Evolutionary conservation across 1,284 basidiomycete genomes (phyloP).

Genomic region (Apiotrichum veenhuisii): DNA sequence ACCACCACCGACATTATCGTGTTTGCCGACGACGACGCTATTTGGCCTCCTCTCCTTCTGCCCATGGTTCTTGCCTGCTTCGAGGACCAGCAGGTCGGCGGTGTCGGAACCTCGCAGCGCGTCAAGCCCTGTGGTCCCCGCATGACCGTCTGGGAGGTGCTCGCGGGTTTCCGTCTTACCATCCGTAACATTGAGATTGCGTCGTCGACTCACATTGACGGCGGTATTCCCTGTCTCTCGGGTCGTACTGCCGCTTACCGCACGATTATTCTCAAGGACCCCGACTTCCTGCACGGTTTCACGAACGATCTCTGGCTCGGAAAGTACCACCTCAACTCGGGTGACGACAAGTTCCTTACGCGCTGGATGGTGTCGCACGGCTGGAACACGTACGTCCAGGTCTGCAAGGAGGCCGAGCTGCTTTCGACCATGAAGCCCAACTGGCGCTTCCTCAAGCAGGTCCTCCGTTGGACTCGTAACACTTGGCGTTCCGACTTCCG

Average conservation of each 20-base stretch:
- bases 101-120: constrained; percentile 83
- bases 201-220: constrained; percentile 83
- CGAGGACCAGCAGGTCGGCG: constrained; percentile 87
- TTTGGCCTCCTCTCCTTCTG: constrained; percentile 84
- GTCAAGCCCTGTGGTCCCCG: constrained; percentile 70
- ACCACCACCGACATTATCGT: constrained; percentile 88
- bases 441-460: constrained; percentile 90
- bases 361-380: constrained; percentile 92
- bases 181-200: constrained; percentile 91
- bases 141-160: constrained; percentile 90
- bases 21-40: constrained; percentile 92
- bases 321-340: constrained; percentile 87
- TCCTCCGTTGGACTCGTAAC: constrained; percentile 85
- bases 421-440: constrained; percentile 92
- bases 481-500: constrained; percentile 87
- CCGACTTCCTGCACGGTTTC: constrained; percentile 84
- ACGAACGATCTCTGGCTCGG: constrained; percentile 89
- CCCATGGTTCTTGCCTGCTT: constrained; percentile 83
- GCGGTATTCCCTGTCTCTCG: constrained; percentile 83
- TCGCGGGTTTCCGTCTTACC: constrained; percentile 83
- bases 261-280: constrained; percentile 88
- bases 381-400: constrained; percentile 89
- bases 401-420: constrained; percentile 82
- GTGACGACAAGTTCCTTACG: constrained; percentile 92
- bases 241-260: constrained; percentile 88